phyloP scores from a whole-genome alignment of 2,329 filamentous ascomycete genomes.

The Leptographium wingfieldii region DNA sequence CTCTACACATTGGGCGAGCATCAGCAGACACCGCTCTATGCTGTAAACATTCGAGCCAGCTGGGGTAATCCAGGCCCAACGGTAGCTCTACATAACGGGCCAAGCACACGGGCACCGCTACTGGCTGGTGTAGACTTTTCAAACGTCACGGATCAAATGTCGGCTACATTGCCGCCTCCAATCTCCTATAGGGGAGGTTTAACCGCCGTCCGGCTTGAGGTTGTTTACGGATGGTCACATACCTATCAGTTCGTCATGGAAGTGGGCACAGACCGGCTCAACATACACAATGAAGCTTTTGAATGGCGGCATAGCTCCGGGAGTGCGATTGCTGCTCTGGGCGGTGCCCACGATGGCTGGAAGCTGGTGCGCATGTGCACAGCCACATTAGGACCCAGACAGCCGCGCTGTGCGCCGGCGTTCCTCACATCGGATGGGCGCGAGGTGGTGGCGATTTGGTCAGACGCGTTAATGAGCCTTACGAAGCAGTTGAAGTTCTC shows the following conservation, averaged over 20 bases:
- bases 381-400: slow-evolving; percentile 1
- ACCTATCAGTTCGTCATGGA: slow-evolving; percentile 23
- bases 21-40: slow-evolving; percentile 20
- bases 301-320: slow-evolving; percentile 30
- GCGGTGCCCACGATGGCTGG: slow-evolving; percentile 22
- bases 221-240: slow-evolving; percentile 9
- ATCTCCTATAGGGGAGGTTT: slow-evolving; percentile 11
- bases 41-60: slow-evolving; percentile 16
- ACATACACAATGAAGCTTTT: slow-evolving; percentile 21
- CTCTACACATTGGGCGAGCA: slow-evolving; percentile 19
- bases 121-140: slow-evolving; percentile 17
- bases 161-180: slow-evolving; percentile 19
- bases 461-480: slow-evolving; percentile 19
- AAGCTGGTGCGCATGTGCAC: slow-evolving; percentile 27
- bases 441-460: slow-evolving; percentile 31
- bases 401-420: slow-evolving; percentile 7
- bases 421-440: slow-evolving; percentile 21
- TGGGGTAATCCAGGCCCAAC: slow-evolving; percentile 16
- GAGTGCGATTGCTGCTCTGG: slow-evolving; percentile 21
- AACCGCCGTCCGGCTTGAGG: slow-evolving; percentile 6
- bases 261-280: slow-evolving; percentile 14
- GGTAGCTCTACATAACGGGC: slow-evolving; percentile 23
- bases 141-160: slow-evolving; percentile 9
- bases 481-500: slow-evolving; percentile 24
- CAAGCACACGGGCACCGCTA: slow-evolving; percentile 16